Evolutionary conservation across 2,329 filamentous ascomycete species (phyloP).

Genomic region (Penicillium italicum): DNA sequence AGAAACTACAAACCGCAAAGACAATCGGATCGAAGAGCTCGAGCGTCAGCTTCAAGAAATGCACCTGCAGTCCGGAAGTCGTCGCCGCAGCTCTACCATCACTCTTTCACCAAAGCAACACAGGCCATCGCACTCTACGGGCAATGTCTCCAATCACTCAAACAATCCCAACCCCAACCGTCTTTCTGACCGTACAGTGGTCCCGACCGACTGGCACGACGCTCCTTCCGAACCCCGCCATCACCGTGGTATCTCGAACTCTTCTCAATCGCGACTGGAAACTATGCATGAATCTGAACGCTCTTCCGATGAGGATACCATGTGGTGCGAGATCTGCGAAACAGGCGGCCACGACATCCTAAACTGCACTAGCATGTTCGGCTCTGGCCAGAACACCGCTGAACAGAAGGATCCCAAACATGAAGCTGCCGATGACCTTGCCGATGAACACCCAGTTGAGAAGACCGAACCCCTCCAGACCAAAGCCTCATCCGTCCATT

Average conservation of each 20-base stretch:
- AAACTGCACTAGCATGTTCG: slow-evolving; percentile 89
- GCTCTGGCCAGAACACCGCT: slow-evolving; percentile 29
- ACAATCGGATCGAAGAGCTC: slow-evolving; percentile 73
- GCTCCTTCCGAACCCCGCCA: slow-evolving; percentile 25
- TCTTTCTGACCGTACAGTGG: slow-evolving; percentile 43
- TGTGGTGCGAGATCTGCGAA: slow-evolving; percentile 97
- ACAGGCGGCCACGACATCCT: slow-evolving; percentile 88
- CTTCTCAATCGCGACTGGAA: slow-evolving; percentile 33
- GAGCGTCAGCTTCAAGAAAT: slow-evolving; percentile 67
- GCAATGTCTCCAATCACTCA: slow-evolving; percentile 25
- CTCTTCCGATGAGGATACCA: slow-evolving; percentile 67
- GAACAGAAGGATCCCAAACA: slow-evolving; percentile 16
- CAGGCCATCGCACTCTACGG: slow-evolving; percentile 28
- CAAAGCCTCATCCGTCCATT: slow-evolving; percentile 13
- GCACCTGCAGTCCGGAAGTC: slow-evolving; percentile 26
- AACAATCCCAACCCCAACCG: slow-evolving; percentile 37
- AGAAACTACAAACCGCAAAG: slow-evolving; percentile 68
- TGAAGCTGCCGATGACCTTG: slow-evolving; percentile 7
- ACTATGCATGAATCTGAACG: slow-evolving; percentile 42
- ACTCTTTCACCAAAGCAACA: slow-evolving; percentile 35
- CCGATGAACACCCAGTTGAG: slow-evolving; percentile 16
- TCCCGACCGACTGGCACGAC: slow-evolving; percentile 43
- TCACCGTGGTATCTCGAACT: slow-evolving; percentile 26
- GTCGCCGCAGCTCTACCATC: slow-evolving; percentile 37
- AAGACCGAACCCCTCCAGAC: slow-evolving; percentile 7